phyloP scores from a whole-genome alignment of 768 basidiomycete species.

The Gymnopilus dilepis region DNA sequence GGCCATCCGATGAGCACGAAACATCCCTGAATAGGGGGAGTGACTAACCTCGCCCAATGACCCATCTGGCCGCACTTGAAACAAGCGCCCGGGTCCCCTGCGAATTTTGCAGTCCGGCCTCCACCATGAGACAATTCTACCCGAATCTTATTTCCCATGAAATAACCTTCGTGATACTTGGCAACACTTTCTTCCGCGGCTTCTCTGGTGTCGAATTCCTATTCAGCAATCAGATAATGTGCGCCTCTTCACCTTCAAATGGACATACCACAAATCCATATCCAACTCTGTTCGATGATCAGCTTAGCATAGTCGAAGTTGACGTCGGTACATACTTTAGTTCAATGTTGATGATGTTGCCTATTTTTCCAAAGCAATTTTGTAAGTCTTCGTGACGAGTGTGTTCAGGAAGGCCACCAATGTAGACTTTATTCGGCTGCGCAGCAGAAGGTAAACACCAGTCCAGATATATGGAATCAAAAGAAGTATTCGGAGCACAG shows the following conservation, averaged over 20 bases:
- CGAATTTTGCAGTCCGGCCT: constrained; percentile 77
- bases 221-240: constrained; percentile 3
- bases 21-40: not conserved
- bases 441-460: constrained; percentile 74
- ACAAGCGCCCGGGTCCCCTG: constrained; percentile 88
- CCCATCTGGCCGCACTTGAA: constrained; percentile 87
- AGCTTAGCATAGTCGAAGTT: constrained; percentile 15
- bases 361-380: constrained; percentile 87
- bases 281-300: constrained; percentile 60
- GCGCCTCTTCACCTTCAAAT: not conserved
- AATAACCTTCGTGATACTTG: constrained; percentile 88
- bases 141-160: constrained; percentile 92
- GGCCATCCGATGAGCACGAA: constrained; percentile 12
- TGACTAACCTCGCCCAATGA: constrained; percentile 83
- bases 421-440: constrained; percentile 94
- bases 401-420: constrained; percentile 87
- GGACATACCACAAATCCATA: constrained; percentile 88
- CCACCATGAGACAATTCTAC: constrained; percentile 88
- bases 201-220: constrained; percentile 86
- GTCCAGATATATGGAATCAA: constrained; percentile 59
- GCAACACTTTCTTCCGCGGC: constrained; percentile 88
- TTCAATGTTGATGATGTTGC: constrained; percentile 75
- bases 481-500: constrained; percentile 52
- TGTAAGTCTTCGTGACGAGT: constrained; percentile 86
- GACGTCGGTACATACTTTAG: constrained; percentile 66